Evolutionary conservation across 345 rosid species (phyloP).

Genomic region (Lepidium didymum): DNA sequence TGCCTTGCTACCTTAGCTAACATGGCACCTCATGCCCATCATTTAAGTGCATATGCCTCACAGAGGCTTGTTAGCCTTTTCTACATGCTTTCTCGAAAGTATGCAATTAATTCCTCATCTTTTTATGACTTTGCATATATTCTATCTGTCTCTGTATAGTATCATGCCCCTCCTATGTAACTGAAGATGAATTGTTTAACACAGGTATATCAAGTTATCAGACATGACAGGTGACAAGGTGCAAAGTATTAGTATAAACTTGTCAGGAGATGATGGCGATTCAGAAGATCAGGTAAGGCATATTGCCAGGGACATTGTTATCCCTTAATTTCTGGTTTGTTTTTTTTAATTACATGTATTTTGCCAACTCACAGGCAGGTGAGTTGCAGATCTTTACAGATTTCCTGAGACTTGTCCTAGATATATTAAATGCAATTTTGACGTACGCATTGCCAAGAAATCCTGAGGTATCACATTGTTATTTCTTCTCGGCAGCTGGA

Average conservation of each 20-base stretch:
- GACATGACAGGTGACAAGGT: conserved; percentile 55
- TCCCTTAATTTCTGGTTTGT: conserved; percentile 1
- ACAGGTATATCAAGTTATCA: conserved; percentile 83
- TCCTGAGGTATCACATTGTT: conserved; percentile 63
- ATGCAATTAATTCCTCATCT: conserved; percentile 18
- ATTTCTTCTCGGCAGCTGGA: background rate
- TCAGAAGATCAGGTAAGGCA: conserved; percentile 66
- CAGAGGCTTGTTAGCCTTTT: conserved; percentile 97
- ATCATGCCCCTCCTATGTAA: background rate
- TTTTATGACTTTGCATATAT: background rate
- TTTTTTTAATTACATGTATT: background rate
- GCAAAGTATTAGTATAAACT: conserved; percentile 39
- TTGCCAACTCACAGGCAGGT: conserved; percentile 51
- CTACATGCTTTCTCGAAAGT: conserved; percentile 96
- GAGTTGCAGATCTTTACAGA: conserved; percentile 95
- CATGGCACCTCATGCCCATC: conserved; percentile 98
- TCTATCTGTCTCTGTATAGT: background rate
- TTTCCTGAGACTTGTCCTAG: conserved; percentile 93
- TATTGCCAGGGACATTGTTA: background rate
- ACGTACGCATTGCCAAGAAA: conserved; percentile 89
- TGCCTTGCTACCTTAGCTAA: conserved; percentile 96
- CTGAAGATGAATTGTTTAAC: conserved; percentile 20
- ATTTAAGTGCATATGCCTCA: conserved; percentile 93
- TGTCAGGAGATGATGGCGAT: conserved; percentile 41
- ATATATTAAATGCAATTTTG: conserved; percentile 88